phyloP scores from a whole-genome alignment of 805 yeast species.

The Barnettozyma pratensis region DNA sequence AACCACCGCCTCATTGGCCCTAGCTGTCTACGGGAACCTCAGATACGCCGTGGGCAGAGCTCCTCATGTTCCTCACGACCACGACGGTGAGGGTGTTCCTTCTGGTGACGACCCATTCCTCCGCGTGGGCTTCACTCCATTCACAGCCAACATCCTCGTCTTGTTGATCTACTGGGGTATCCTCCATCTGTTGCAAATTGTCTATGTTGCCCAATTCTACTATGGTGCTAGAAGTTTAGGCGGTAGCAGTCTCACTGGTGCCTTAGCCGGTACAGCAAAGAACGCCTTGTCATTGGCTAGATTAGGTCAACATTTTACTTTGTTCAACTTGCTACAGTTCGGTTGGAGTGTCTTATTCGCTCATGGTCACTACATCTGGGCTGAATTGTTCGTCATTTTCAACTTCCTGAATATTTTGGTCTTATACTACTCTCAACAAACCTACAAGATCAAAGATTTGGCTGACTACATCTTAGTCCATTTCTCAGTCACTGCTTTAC shows the following conservation, averaged over 20 bases:
- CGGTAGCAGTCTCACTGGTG: constrained; percentile 7
- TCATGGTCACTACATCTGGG: constrained; percentile 48
- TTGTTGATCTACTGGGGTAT: constrained; percentile 54
- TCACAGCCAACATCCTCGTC: constrained; percentile 50
- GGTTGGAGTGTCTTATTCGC: constrained; percentile 63
- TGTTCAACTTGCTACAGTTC: constrained; percentile 55
- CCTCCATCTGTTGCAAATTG: constrained; percentile 46
- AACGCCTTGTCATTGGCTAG: constrained; percentile 9
- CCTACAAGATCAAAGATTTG: constrained; percentile 50
- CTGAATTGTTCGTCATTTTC: constrained; percentile 52
- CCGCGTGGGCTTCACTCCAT: constrained; percentile 62
- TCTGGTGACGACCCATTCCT: constrained; percentile 35
- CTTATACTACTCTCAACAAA: constrained; percentile 48
- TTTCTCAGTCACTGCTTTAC: constrained; percentile 61
- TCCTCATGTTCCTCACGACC: constrained; percentile 3
- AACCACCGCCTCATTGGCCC: constrained; percentile 47
- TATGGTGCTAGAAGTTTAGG: constrained; percentile 24
- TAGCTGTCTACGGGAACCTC: constrained; percentile 52
- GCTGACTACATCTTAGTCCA: constrained; percentile 55
- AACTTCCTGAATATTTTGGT: constrained; percentile 57
- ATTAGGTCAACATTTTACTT: constrained; percentile 56
- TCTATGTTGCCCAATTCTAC: constrained; percentile 43
- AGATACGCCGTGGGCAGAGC: constrained; percentile 54
- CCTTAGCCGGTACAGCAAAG: constrained; percentile 19
- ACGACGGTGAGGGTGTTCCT: constrained; percentile 35